These are phyloP conservation scores for Schizonepeta tenuifolia DNA, from an alignment of 257 asterid species.

Conservation along the genomic window DNA sequence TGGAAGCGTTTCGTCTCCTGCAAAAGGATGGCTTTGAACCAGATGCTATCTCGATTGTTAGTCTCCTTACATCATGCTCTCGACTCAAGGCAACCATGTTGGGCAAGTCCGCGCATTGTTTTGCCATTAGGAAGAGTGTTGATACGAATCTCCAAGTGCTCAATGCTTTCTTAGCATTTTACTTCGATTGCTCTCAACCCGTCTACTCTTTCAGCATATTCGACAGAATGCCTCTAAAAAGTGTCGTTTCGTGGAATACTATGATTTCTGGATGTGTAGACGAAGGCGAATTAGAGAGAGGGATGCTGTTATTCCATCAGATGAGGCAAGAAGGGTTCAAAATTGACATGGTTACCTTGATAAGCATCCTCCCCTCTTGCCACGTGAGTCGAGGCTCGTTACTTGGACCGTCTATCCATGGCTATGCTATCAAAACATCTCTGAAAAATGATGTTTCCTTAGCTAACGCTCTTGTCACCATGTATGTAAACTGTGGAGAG, in stretches of 20 bases:
- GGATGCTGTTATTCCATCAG: constrained; percentile 44
- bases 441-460: constrained; percentile 45
- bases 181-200: constrained; percentile 38
- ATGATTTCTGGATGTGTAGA: constrained; percentile 60
- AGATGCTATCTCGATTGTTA: constrained; percentile 53
- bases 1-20: constrained; percentile 51
- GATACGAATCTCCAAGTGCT: constrained; percentile 42
- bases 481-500: constrained; percentile 58
- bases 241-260: constrained; percentile 60
- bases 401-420: constrained; percentile 56
- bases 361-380: constrained; percentile 58
- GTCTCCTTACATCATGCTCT: constrained; percentile 62
- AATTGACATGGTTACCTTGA: constrained; percentile 56
- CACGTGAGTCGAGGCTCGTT: constrained; percentile 29
- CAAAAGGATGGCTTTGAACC: constrained; percentile 58
- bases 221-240: constrained; percentile 40
- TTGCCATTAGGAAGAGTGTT: constrained; percentile 46
- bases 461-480: constrained; percentile 65
- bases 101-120: constrained; percentile 69
- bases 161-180: constrained; percentile 60
- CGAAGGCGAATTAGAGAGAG: constrained; percentile 43
- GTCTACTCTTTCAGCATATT: constrained; percentile 50
- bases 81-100: constrained; percentile 41
- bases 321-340: constrained; percentile 50
- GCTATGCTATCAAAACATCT: constrained; percentile 46